Evolutionary conservation across 2,329 filamentous ascomycete species (phyloP), one percentile per base, ranked within the genome.

Genomic region (Paraphaeosphaeria minitans): DNA sequence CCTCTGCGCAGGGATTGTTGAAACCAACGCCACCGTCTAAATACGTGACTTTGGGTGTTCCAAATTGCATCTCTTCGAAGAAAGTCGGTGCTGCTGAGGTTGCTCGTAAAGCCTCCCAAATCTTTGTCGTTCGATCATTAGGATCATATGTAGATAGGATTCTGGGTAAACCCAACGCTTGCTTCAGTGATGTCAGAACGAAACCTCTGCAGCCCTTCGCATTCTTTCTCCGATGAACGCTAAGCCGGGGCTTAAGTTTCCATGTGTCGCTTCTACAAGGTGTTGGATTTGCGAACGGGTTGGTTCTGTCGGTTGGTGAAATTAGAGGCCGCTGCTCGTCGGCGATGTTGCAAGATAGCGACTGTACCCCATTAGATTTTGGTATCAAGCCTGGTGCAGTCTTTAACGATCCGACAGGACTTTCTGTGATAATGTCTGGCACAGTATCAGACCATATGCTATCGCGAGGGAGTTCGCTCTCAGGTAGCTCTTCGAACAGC

Each of bases 51-150:
- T 79, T 77, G 0, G 81, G 80, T 4, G 77, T 75, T 5, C 77
- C 73, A 55, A 85, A 81, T n/a, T 77, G 72, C 71, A 83, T 84
- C 7, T 81, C 79, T 60, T 82, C 81, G 70, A 85, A 85, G 60
- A 79, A 82, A 1, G 74, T 76, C 3, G 83, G 82, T 4, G 81
- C 80, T 5, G 83, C 81, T 1, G 81, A 78, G 1, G 82, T 82
- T 6, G 83, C 83, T 16, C 83, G 77, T 3, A 81, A 77, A 57
- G 82, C 81, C 74, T 85, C 79, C 81, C 83, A 84, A 4, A 81
- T 77, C 29, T 65, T 50, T 3, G 75, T 77, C 9, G 69, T 71
- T 1, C 73, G 71, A 59, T 78, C 75, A 41, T 77, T 77, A 19
- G 76, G 73, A 50, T 78, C 75, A 53, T 77, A 78, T 0, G 76